These are phyloP conservation scores for Decorospora gaudefroyi DNA, from an alignment of 2,329 filamentous ascomycete species.

Conservation along the genomic window DNA sequence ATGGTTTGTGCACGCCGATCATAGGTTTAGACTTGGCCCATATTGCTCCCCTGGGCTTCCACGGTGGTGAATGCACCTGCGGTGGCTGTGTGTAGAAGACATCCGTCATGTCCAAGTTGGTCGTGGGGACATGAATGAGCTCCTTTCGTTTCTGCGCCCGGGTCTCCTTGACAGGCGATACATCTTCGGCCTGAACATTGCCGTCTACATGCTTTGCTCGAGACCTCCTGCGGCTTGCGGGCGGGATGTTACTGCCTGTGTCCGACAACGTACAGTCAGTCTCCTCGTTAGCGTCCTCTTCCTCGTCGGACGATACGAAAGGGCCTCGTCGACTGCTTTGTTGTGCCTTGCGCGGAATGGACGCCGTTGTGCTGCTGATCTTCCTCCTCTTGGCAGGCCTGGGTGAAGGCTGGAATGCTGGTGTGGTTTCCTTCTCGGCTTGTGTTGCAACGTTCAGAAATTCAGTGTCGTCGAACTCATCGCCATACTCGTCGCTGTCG, in stretches of 20 bases:
- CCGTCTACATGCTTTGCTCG: constrained; percentile 14
- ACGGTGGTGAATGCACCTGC: constrained; percentile 48
- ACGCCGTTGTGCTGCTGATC: constrained; percentile 25
- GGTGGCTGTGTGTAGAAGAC: constrained; percentile 53
- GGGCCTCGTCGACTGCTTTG: constrained; percentile 23
- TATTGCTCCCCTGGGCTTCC: constrained; percentile 53
- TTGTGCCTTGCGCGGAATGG: constrained; percentile 31
- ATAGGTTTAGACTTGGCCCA: constrained; percentile 51
- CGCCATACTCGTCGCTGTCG: constrained; percentile 63
- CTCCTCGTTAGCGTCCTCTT: constrained; percentile 19
- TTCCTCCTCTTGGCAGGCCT: constrained; percentile 46
- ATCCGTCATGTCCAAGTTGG: constrained; percentile 49
- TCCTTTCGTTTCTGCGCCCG: constrained; percentile 47
- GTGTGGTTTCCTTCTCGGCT: constrained; percentile 42
- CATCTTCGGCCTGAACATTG: constrained; percentile 14
- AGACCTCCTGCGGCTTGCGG: constrained; percentile 20
- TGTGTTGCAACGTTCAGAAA: constrained; percentile 65
- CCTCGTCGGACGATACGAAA: constrained; percentile 37
- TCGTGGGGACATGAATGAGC: constrained; percentile 51
- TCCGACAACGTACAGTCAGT: constrained; percentile 18
- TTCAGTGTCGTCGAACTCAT: constrained; percentile 68
- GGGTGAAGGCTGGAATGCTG: constrained; percentile 42
- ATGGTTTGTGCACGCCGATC: constrained; percentile 35
- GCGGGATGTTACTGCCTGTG: constrained; percentile 10
- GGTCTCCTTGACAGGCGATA: constrained; percentile 30